Conservation (phyloP, 2,329 filamentous ascomycete species). For the Fusarium miscanthi region DNA sequence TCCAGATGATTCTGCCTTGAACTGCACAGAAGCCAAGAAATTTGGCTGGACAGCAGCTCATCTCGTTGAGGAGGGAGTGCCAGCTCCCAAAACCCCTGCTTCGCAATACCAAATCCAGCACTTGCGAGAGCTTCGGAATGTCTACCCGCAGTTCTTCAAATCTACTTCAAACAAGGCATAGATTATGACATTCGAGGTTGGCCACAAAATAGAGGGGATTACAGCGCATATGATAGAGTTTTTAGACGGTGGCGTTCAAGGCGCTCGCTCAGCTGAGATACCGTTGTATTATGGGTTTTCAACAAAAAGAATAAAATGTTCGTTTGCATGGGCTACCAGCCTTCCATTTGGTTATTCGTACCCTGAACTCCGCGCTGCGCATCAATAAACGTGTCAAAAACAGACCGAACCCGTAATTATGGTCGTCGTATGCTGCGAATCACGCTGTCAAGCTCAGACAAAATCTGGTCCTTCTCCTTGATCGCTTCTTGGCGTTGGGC, state of each 20-base stretch:
- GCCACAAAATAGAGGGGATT: background rate
- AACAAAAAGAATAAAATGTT: conserved; percentile 5
- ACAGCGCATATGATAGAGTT: background rate
- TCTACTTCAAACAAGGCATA: conserved; percentile 42
- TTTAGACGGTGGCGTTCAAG: conserved; percentile 31
- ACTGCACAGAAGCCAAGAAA: conserved; percentile 80
- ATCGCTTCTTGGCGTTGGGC: conserved; percentile 71
- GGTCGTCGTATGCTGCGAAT: conserved; percentile 70
- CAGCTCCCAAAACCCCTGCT: conserved; percentile 70
- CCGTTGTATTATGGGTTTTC: conserved; percentile 18
- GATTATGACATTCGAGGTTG: background rate
- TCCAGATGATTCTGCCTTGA: conserved; percentile 85
- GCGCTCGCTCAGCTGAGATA: conserved; percentile 22
- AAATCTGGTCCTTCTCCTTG: conserved; percentile 70
- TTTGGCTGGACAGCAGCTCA: conserved; percentile 90
- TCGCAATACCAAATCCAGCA: conserved; percentile 80
- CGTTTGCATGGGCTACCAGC: background rate
- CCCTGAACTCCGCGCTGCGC: conserved; percentile 39
- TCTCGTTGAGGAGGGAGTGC: conserved; percentile 80
- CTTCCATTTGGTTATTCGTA: background rate
- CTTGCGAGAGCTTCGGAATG: conserved; percentile 77
- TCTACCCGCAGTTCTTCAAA: conserved; percentile 91
- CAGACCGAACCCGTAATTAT: conserved; percentile 47
- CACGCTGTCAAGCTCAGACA: conserved; percentile 69
- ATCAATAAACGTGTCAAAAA: conserved; percentile 7